Conservation (phyloP, 2,329 filamentous ascomycete genomes). For the Colletotrichum lindemuthianum region DNA sequence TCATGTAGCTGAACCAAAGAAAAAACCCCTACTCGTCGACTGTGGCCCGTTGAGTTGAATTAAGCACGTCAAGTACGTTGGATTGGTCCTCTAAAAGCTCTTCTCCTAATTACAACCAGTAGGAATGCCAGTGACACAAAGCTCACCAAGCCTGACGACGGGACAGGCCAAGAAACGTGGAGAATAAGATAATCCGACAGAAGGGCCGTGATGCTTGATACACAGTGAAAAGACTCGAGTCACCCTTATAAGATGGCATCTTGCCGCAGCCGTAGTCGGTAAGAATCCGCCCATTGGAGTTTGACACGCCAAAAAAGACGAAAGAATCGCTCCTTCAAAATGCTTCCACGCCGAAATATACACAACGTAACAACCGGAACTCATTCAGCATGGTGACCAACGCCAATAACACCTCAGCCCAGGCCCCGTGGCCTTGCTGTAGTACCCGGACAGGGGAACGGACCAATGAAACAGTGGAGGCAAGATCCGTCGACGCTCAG, state of each 20-base stretch:
- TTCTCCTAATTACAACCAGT: slow-evolving; percentile 36
- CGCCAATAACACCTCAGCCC: slow-evolving; percentile 34
- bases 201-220: slow-evolving; percentile 38
- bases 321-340: slow-evolving; percentile 35
- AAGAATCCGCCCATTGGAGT: slow-evolving; percentile 2
- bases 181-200: slow-evolving; percentile 28
- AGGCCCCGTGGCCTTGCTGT: slow-evolving; percentile 29
- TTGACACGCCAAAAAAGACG: slow-evolving; percentile 19
- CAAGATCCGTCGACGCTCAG: background rate
- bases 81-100: slow-evolving; percentile 34
- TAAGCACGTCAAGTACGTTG: slow-evolving; percentile 21
- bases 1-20: no score
- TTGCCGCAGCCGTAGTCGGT: slow-evolving; percentile 12
- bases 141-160: slow-evolving; percentile 29
- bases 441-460: slow-evolving; percentile 21
- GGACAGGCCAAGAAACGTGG: slow-evolving; percentile 23
- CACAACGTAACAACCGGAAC: slow-evolving; percentile 33
- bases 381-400: slow-evolving; percentile 36
- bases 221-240: slow-evolving; percentile 39
- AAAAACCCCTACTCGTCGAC: no score
- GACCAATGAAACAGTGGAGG: slow-evolving; percentile 25
- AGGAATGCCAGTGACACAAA: slow-evolving; percentile 26
- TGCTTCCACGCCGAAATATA: slow-evolving; percentile 36
- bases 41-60: background rate
- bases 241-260: slow-evolving; percentile 19